phyloP scores from a whole-genome alignment of 768 basidiomycete species.

The Mycena rosella region DNA sequence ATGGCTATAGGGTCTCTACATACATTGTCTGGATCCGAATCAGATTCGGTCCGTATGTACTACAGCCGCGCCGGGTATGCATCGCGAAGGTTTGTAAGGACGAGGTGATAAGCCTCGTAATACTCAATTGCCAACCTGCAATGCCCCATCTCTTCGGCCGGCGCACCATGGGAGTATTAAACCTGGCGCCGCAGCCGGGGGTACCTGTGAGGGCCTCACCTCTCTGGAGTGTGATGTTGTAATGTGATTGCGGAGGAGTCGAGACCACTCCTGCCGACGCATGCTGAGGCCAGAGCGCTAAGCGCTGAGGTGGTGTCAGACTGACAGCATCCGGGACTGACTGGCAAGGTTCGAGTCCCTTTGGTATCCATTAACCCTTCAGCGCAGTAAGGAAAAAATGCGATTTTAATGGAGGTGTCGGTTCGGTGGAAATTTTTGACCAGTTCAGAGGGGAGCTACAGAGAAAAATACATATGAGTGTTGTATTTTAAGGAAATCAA shows the following conservation, averaged over 20 bases:
- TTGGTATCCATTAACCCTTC: neutral
- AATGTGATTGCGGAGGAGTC: neutral
- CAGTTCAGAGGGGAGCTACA: neutral
- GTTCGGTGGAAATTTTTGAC: neutral
- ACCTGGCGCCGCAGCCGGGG: neutral
- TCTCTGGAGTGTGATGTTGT: no score
- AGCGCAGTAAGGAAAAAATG: neutral
- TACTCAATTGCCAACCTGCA: neutral
- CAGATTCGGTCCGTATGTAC: neutral
- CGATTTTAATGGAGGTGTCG: neutral
- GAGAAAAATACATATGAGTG: neutral
- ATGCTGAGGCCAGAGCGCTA: neutral
- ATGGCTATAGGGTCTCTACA: neutral
- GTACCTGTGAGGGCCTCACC: neutral
- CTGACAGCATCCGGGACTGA: neutral
- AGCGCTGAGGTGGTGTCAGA: no score
- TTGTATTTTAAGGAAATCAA: neutral
- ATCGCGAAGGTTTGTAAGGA: neutral
- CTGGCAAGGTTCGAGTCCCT: neutral
- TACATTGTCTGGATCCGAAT: neutral
- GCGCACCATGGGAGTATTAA: neutral
- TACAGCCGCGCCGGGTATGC: neutral
- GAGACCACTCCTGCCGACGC: neutral
- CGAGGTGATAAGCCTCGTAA: neutral
- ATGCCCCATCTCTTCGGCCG: neutral